Conservation (phyloP, 192 early-diverging fungal genomes). For the Coemansia sp. region DNA sequence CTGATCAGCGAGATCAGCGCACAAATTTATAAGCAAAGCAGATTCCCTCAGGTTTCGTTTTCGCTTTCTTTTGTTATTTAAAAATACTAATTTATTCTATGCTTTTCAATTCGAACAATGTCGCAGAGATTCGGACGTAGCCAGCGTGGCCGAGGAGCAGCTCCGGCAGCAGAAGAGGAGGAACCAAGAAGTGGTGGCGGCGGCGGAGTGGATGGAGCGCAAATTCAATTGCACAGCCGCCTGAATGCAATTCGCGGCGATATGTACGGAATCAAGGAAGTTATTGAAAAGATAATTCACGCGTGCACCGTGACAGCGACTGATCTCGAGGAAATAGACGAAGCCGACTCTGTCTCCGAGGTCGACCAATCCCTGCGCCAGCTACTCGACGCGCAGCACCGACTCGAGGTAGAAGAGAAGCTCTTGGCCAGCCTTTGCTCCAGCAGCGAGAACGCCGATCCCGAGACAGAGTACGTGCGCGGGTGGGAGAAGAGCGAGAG, state of each 20-base stretch:
- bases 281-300: conserved; percentile 19
- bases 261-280: conserved; percentile 4
- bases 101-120: too few species aligned
- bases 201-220: conserved; percentile 4
- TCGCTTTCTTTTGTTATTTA: too few species aligned
- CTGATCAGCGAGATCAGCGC: too few species aligned
- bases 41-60: too few species aligned
- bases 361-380: conserved; percentile 27
- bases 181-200: background rate
- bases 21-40: too few species aligned
- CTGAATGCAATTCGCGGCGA: conserved; percentile 6
- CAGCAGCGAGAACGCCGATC: background rate
- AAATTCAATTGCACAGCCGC: conserved; percentile 22
- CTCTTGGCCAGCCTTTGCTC: conserved; percentile 18
- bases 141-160: background rate
- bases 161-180: too few species aligned
- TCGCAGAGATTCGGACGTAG: conserved; percentile 9
- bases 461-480: conserved; percentile 10
- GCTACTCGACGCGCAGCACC: conserved; percentile 33
- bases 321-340: conserved; percentile 28
- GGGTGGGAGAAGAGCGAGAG: conserved; percentile 2
- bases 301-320: conserved; percentile 27
- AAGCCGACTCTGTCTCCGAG: conserved; percentile 7
- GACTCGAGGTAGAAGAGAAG: conserved; percentile 15
- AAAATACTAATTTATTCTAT: too few species aligned